Percentiles rank a stretch among this genome's conserved stretches.
phyloP scores from a whole-genome alignment of 2,329 filamentous ascomycete genomes.

The Calonectria leucothoes region DNA sequence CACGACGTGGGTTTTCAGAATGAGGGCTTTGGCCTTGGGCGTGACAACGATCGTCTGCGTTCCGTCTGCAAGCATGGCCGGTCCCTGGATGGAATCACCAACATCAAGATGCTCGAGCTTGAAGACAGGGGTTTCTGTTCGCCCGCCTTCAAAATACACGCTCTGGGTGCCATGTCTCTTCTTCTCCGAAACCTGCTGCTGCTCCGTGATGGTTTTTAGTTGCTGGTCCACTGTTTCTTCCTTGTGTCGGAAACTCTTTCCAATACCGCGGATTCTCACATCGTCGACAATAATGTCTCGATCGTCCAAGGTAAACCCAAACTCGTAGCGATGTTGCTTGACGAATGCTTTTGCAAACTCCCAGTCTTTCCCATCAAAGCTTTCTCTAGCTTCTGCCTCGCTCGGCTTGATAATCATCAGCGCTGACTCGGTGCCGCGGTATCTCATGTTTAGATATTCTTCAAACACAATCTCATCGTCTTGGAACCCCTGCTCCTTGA shows the following conservation, averaged over 20 bases:
- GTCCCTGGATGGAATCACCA: conserved; percentile 80
- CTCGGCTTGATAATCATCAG: conserved; percentile 87
- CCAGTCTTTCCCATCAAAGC: conserved; percentile 76
- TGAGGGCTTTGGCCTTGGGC: conserved; percentile 78
- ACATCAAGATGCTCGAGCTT: conserved; percentile 80
- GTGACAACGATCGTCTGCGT: conserved; percentile 94
- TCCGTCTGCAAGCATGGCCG: conserved; percentile 87
- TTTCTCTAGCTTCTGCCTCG: conserved; percentile 68
- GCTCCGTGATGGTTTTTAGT: conserved; percentile 74
- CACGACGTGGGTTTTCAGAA: conserved; percentile 88
- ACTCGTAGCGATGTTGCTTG: conserved; percentile 90
- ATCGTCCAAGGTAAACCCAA: conserved; percentile 87
- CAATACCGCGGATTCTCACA: conserved; percentile 87
- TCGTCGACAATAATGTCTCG: conserved; percentile 92
- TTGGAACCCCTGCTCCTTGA: conserved; percentile 83
- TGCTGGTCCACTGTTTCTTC: conserved; percentile 89
- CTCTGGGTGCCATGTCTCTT: conserved; percentile 75
- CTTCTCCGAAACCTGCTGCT: conserved; percentile 64
- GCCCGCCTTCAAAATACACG: conserved; percentile 88
- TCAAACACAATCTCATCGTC: conserved; percentile 83
- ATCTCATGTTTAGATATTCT: conserved; percentile 94
- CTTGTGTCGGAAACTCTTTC: conserved; percentile 83
- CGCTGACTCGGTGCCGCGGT: conserved; percentile 89
- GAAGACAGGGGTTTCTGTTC: conserved; percentile 83
- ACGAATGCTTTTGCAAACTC: conserved; percentile 88